Percentiles rank a stretch among this genome's conserved stretches.
Conservation (phyloP, 2,329 filamentous ascomycete species). For the Xylariaceae sp. region DNA sequence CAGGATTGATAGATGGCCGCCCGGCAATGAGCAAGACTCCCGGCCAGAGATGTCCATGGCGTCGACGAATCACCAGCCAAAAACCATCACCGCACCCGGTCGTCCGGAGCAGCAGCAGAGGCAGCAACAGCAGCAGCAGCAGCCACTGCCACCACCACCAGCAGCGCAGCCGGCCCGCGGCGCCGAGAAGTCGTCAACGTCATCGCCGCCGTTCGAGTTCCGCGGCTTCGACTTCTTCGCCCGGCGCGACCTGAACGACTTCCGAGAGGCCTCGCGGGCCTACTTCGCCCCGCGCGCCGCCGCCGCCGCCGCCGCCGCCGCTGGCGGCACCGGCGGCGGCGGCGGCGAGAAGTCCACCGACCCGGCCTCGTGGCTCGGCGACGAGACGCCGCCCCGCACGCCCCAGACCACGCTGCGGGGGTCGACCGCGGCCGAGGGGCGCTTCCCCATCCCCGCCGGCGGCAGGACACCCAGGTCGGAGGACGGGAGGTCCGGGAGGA, state of each 20-base stretch:
- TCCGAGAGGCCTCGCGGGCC: slow-evolving; percentile 19
- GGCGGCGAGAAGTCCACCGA: slow-evolving; percentile 6
- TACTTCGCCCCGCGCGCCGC: slow-evolving; percentile 16
- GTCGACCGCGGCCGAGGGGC: slow-evolving; percentile 1
- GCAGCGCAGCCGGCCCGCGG: slow-evolving; percentile 2
- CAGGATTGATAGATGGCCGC: slow-evolving; percentile 4
- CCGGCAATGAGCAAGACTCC: slow-evolving; percentile 12
- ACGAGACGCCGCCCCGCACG: slow-evolving; percentile 21
- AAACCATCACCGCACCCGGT: slow-evolving; percentile 5
- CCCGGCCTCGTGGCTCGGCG: slow-evolving; percentile 24
- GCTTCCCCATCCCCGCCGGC: slow-evolving; percentile 4
- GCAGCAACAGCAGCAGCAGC: slow-evolving; percentile 8
- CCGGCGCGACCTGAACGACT: slow-evolving; percentile 22
- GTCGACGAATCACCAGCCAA: slow-evolving; percentile 8
- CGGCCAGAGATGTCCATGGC: slow-evolving; percentile 15
- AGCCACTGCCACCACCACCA: slow-evolving; percentile 2
- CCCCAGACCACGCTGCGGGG: slow-evolving; percentile 11
- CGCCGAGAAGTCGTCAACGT: slow-evolving; percentile 1
- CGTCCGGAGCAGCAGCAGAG: slow-evolving; percentile 5
- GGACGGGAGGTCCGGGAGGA: slow-evolving; percentile 19
- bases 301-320: too few relatives aligned
- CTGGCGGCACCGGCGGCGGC: neutral
- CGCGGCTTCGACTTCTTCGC: slow-evolving; percentile 25
- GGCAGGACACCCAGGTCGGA: slow-evolving; percentile 8
- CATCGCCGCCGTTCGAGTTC: slow-evolving; percentile 18